phyloP scores from a whole-genome alignment of 805 yeast genomes.

The Yamadazyma laniorum region DNA sequence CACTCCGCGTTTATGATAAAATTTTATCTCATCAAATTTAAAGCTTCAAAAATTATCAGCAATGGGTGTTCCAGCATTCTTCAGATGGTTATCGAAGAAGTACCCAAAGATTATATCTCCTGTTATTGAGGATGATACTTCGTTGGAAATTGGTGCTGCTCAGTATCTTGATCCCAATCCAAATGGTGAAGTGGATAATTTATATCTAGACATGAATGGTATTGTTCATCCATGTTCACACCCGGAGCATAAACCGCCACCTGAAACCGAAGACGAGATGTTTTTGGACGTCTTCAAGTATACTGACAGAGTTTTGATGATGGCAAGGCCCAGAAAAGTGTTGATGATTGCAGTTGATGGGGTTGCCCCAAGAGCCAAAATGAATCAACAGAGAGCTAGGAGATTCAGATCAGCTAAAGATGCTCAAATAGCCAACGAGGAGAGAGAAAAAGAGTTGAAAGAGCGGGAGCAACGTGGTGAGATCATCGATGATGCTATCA shows the following conservation, averaged over 20 bases:
- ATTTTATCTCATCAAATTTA: slow-evolving; percentile 3
- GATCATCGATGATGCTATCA: slow-evolving; percentile 69
- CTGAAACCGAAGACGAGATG: slow-evolving; percentile 97
- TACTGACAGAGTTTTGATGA: slow-evolving; percentile 84
- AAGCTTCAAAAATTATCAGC: not conserved
- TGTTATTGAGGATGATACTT: slow-evolving; percentile 69
- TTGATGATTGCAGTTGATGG: slow-evolving; percentile 97
- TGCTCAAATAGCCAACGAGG: slow-evolving; percentile 75
- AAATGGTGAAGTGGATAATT: slow-evolving; percentile 92
- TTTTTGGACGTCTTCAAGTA: slow-evolving; percentile 88
- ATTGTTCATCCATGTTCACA: slow-evolving; percentile 99
- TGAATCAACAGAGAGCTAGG: slow-evolving; percentile 95
- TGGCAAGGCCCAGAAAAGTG: slow-evolving; percentile 94
- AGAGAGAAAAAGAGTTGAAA: slow-evolving; percentile 56
- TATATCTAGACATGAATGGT: slow-evolving; percentile 97
- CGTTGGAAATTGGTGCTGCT: slow-evolving; percentile 65
- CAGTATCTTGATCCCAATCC: slow-evolving; percentile 78
- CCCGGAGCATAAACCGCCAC: slow-evolving; percentile 95
- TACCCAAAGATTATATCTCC: slow-evolving; percentile 94
- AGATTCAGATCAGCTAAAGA: slow-evolving; percentile 91
- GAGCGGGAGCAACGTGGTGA: slow-evolving; percentile 69
- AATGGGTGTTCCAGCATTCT: slow-evolving; percentile 98
- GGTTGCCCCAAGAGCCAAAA: slow-evolving; percentile 97
- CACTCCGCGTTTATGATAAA: not conserved
- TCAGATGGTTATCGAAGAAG: slow-evolving; percentile 90